Conservation (phyloP, 2,329 filamentous ascomycete species). For the Paecilomyces dactylethromorphus region DNA sequence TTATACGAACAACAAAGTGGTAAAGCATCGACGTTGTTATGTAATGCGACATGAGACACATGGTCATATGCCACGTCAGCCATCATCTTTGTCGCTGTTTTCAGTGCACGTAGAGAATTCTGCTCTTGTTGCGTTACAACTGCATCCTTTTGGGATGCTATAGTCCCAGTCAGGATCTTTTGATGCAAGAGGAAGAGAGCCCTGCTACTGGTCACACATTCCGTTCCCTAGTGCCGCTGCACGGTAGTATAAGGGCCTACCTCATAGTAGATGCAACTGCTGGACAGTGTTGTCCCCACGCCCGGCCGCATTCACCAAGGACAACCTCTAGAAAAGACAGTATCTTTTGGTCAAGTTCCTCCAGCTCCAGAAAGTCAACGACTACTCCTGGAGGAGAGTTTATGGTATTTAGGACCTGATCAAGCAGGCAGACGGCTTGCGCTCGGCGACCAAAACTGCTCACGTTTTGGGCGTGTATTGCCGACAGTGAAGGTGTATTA, state of each 20-base stretch:
- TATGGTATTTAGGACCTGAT: neutral
- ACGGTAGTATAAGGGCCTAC: neutral
- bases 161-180: neutral
- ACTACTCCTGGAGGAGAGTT: neutral
- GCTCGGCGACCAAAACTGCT: neutral
- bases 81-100: conserved; percentile 1
- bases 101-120: neutral
- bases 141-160: neutral
- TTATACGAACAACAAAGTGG: conserved; percentile 2
- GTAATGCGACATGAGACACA: neutral
- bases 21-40: conserved; percentile 1
- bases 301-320: neutral
- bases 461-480: neutral
- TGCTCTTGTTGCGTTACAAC: neutral
- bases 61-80: conserved; percentile 2
- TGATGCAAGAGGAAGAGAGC: neutral
- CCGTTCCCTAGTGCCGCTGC: neutral
- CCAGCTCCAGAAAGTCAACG: neutral
- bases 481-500: neutral
- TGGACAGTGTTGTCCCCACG: neutral
- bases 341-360: neutral
- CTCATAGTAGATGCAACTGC: conserved; percentile 1
- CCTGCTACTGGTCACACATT: neutral
- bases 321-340: neutral
- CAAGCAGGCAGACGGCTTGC: neutral